A percentile compares a stretch with the other conserved stretches of the same genome.
Conservation (phyloP, 108 stramenopile genomes). For the Nitzschia sp. region DNA sequence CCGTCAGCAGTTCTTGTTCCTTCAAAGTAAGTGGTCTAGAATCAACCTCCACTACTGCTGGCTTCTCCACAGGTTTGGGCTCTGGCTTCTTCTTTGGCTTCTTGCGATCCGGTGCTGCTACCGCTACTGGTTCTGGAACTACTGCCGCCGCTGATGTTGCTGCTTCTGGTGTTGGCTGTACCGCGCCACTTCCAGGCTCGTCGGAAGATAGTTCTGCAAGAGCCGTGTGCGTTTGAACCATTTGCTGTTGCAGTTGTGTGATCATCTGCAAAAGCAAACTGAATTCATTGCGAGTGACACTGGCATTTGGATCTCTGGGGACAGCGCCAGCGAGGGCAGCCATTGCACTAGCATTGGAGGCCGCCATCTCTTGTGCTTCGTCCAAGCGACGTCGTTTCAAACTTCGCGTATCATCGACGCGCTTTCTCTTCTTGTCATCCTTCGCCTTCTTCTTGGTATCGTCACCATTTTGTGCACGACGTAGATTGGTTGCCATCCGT, state of each 20-base stretch:
- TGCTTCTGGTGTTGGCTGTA: neutral
- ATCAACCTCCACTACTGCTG: constrained; percentile 40
- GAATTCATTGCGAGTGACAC: constrained; percentile 71
- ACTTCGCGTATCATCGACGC: constrained; percentile 49
- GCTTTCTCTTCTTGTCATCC: constrained; percentile 62
- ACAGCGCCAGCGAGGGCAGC: constrained; percentile 61
- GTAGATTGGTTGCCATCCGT: constrained; percentile 45
- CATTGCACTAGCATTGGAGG: constrained; percentile 54
- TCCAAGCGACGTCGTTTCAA: constrained; percentile 47
- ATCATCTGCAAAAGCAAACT: constrained; percentile 68
- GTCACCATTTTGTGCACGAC: constrained; percentile 56
- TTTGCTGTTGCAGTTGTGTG: constrained; percentile 64
- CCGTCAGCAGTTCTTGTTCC: constrained; percentile 81
- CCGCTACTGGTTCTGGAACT: neutral
- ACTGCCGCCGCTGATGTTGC: neutral
- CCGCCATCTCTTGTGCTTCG: constrained; percentile 59
- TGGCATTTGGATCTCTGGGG: constrained; percentile 34
- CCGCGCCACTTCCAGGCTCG: constrained; percentile 26
- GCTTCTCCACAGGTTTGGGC: constrained; percentile 37
- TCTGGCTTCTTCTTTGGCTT: constrained; percentile 63
- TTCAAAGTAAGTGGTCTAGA: constrained; percentile 57
- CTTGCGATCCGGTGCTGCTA: constrained; percentile 29
- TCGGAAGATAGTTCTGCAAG: constrained; percentile 50
- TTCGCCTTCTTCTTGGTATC: constrained; percentile 54
- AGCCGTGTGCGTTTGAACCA: constrained; percentile 62